Evolutionary conservation across 768 basidiomycete species (phyloP), one percentile per base, ranked within the genome.

Genomic region (Nidula microcarpa): DNA sequence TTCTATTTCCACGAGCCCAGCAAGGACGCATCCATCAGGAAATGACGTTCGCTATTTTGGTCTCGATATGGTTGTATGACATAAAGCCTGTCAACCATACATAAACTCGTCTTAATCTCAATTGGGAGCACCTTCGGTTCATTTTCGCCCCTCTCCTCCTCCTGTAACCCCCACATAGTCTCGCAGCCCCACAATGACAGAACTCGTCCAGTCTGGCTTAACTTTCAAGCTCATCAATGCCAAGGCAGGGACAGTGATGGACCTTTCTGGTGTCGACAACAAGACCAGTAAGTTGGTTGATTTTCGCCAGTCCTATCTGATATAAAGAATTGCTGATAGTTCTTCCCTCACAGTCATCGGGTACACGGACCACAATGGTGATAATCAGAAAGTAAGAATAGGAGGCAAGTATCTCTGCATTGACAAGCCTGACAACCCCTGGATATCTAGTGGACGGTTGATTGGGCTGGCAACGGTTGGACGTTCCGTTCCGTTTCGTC

Each of bases 191-290:
- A 52, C 16, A 30, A 68, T 65, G 64, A 55, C 62, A 23, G 66
- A 68, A 35, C 53, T 66, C 34, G 62, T 75, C 36, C 64, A 70
- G 51, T 65, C 70, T 32, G 76, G 78, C 16, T 51, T 36, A 13
- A 69, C 60, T 0, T 85, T 80, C 67, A 70, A 57, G 34, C 71
- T 86, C 58, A 68, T 62, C 39, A 86, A 86, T 65, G 72, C 65
- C 59, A 76, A 81, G 64, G 69, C 74, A 6, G 74, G 74, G 2
- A 85, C 77, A 4, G 78, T 73, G 30, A 56, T 84, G 23, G 82
- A 86, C 59, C 71, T 85, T 52, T 85, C 83, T 14, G 81, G 75
- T 3, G 68, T 53, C 6, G 82, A 85, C 60, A 73, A 78, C 53
- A 61, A 45, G 6, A 72, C 79, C 47, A 72, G 80, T 80, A 53